phyloP scores from a whole-genome alignment of 768 basidiomycete species.

The Lactarius trivialis region DNA sequence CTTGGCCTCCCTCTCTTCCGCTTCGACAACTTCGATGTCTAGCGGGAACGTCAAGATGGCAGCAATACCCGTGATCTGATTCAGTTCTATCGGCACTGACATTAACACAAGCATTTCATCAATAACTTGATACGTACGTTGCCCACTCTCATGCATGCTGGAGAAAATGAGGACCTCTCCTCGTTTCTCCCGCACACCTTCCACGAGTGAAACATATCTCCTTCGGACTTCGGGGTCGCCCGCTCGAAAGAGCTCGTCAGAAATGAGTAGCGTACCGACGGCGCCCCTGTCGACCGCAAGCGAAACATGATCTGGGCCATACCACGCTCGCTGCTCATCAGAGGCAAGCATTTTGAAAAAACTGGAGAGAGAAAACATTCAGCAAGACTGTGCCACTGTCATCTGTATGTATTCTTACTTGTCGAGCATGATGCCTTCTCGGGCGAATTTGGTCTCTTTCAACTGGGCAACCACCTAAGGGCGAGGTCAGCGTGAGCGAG shows the following conservation, averaged over 20 bases:
- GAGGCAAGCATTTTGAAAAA: slow-evolving; percentile 97
- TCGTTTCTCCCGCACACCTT: slow-evolving; percentile 80
- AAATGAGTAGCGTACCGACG: slow-evolving; percentile 89
- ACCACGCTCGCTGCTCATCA: slow-evolving; percentile 97
- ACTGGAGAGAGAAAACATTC: slow-evolving; percentile 35
- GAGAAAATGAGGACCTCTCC: slow-evolving; percentile 96
- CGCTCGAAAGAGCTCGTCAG: slow-evolving; percentile 88
- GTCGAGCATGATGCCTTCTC: slow-evolving; percentile 87
- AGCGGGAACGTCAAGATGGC: slow-evolving; percentile 94
- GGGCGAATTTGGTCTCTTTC: slow-evolving; percentile 94
- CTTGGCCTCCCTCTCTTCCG: slow-evolving; percentile 75
- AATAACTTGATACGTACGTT: slow-evolving; percentile 56
- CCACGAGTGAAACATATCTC: slow-evolving; percentile 81
- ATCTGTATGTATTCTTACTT: slow-evolving; percentile 41
- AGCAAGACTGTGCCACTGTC: not conserved
- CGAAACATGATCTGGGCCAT: slow-evolving; percentile 90
- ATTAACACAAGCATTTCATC: not conserved
- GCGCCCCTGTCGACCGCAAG: slow-evolving; percentile 91
- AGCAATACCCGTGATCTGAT: slow-evolving; percentile 90
- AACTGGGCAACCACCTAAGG: slow-evolving; percentile 62
- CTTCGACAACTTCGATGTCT: slow-evolving; percentile 91
- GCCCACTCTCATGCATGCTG: slow-evolving; percentile 98
- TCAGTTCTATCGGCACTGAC: slow-evolving; percentile 59
- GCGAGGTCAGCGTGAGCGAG: not conserved
- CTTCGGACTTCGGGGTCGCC: slow-evolving; percentile 73